Percentiles rank a stretch among this genome's conserved stretches.
Evolutionary conservation across 352 stramenopile genomes (phyloP).

Genomic region (Globisporangium mamillatum): DNA sequence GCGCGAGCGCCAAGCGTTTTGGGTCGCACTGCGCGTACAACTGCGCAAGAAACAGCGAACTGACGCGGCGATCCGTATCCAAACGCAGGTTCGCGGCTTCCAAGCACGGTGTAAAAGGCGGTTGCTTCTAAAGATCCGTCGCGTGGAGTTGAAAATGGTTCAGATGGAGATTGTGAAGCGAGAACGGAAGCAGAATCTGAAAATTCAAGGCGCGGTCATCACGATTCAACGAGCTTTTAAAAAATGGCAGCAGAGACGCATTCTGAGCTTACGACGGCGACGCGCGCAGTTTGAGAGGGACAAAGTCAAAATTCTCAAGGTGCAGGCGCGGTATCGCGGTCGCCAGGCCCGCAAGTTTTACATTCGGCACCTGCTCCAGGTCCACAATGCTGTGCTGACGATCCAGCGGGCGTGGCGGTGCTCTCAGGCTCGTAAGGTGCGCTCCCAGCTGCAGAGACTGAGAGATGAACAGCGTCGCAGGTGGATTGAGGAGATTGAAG

Average conservation of each 20-base stretch:
- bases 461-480: conserved; percentile 20
- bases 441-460: conserved; percentile 4
- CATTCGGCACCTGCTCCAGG: conserved; percentile 21
- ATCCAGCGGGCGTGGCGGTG: conserved; percentile 59
- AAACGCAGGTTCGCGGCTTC: conserved; percentile 33
- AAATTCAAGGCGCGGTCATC: conserved; percentile 38
- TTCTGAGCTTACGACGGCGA: conserved; percentile 36
- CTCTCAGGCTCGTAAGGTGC: conserved; percentile 25
- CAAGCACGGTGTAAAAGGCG: conserved; percentile 28
- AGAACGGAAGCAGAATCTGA: conserved; percentile 9
- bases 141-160: conserved; percentile 23
- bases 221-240: conserved; percentile 44
- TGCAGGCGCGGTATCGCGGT: conserved; percentile 55
- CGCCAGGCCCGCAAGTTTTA: conserved; percentile 31
- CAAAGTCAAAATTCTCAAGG: conserved; percentile 45
- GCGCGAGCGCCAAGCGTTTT: conserved; percentile 39
- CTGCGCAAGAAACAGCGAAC: conserved; percentile 30
- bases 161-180: conserved; percentile 5
- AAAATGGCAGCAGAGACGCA: conserved; percentile 31
- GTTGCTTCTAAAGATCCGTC: conserved; percentile 40
- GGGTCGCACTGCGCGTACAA: conserved; percentile 41
- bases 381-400: conserved; percentile 24
- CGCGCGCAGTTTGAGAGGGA: conserved; percentile 63
- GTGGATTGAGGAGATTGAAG: conserved; percentile 23
- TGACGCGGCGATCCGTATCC: conserved; percentile 43